A percentile compares a stretch with the other conserved stretches of the same genome.
phyloP scores from a whole-genome alignment of 352 stramenopile genomes.

The Phytophthora boehmeriae region DNA sequence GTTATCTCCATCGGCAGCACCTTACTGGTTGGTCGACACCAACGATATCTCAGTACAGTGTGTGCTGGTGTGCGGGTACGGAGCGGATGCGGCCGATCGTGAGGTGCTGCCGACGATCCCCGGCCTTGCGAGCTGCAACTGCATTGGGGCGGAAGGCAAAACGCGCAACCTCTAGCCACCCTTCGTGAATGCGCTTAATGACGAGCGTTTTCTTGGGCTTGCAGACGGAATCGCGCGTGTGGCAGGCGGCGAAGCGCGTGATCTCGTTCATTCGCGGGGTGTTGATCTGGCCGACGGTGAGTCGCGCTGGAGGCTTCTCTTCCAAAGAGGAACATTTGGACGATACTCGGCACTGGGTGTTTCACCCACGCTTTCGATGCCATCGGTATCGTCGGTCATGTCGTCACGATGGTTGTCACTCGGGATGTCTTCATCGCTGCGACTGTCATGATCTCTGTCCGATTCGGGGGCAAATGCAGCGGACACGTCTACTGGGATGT shows the following conservation, averaged over 20 bases:
- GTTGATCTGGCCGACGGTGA: constrained; percentile 8
- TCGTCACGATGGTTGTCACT: neutral
- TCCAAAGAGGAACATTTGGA: neutral
- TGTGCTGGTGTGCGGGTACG: neutral
- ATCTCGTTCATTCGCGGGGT: constrained; percentile 8
- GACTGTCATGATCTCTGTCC: no score
- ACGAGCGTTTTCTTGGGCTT: constrained; percentile 7
- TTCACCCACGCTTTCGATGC: neutral
- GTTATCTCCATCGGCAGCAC: neutral
- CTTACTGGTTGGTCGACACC: neutral
- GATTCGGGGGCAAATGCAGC: no score
- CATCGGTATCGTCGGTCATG: neutral
- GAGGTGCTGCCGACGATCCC: neutral
- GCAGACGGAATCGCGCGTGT: neutral
- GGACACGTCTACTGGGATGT: no score
- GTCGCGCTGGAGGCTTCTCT: neutral
- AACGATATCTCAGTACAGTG: neutral
- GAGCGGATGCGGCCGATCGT: neutral
- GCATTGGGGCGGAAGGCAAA: constrained; percentile 14
- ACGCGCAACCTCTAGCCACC: constrained; percentile 11
- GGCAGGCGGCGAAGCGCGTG: constrained; percentile 3
- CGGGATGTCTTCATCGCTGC: no score
- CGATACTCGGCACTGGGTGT: neutral
- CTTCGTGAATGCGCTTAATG: constrained; percentile 11
- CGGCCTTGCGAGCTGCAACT: neutral